Base-by-base conservation (phyloP, 2,329 filamentous ascomycete species). In the Penicillium griseofulvum region DNA sequence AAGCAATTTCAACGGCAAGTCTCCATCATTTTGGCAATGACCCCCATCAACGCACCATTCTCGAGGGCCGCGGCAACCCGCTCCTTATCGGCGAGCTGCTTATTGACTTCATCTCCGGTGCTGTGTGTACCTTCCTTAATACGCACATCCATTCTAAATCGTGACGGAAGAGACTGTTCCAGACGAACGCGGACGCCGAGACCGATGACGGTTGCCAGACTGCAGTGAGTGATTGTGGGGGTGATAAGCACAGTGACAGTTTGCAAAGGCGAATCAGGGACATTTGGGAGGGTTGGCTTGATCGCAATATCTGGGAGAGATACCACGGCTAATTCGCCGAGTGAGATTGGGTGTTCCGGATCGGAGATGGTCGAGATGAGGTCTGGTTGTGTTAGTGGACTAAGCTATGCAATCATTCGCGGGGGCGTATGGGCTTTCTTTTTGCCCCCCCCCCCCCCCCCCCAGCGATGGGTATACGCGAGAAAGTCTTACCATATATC, bases 81-180 rank as follows among this genome's bases (percentile, higher is more conserved):
- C 78, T 99, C 94, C 80, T 97, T 99, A 76, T 99, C 94, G 33
- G 87, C 90, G 41, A 99, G 79, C 76, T 99, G 94, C 80, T 97
- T 97, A 77, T 96, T 97, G 49, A 97, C 91, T 72, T 96, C 91
- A 60, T 96, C 91, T 43, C 91, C 93, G 58, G 95, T 95, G 62
- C 86, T 90, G 73, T 97, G 94, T n/a, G 91, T 94, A 59, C 92
- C 93, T 75, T 96, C 89, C 74, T 97, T 97, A 74, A 97, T 96
- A 65, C 87, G 85, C 43, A 97, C 91, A 73, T 97, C 92, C 48
- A 97, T 83, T 36, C 94, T 85, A 73, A 94, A 99, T 67, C 93
- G 89, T 33, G 94, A 90, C 3, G 94, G 94, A 55, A 99, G 80
- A 11, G 90, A 88, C 72, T 96, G 89, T 76, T 97, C 92, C 24